Percentiles rank a stretch among this genome's conserved stretches.
These are phyloP conservation scores for Hypoxylon lienhwacheense DNA, from an alignment of 495 filamentous ascomycete genomes.

Conservation along the genomic window DNA sequence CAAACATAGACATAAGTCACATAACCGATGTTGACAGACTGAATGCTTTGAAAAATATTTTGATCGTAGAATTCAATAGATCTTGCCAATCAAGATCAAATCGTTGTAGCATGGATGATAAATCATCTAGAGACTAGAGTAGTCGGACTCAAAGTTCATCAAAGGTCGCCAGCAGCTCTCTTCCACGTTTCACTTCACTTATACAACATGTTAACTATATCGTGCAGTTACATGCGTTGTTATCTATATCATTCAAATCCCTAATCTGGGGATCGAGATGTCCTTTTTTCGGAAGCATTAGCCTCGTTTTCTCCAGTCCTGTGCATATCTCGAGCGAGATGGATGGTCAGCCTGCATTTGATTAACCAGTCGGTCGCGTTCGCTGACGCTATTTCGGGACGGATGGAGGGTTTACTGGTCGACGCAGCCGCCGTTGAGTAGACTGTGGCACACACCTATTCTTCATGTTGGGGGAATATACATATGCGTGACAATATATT, in stretches of 20 bases:
- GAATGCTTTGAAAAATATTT: background rate
- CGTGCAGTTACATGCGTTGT: too few species aligned
- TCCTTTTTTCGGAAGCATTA: slow-evolving; percentile 30
- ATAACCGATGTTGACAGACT: slow-evolving; percentile 5
- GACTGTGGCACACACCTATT: slow-evolving; percentile 15
- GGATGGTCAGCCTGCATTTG: slow-evolving; percentile 29
- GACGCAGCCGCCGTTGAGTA: slow-evolving; percentile 12
- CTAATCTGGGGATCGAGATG: slow-evolving; percentile 19
- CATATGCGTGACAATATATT: slow-evolving; percentile 15
- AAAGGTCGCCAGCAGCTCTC: slow-evolving; percentile 6
- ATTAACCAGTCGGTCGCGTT: slow-evolving; percentile 9
- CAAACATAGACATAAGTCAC: background rate
- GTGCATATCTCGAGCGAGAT: slow-evolving; percentile 34
- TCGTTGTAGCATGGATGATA: slow-evolving; percentile 3
- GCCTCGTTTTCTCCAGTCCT: slow-evolving; percentile 29
- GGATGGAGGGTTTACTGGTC: slow-evolving; percentile 7
- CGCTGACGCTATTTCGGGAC: slow-evolving; percentile 31
- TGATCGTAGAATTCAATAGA: slow-evolving; percentile 1
- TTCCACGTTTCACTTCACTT: slow-evolving; percentile 16
- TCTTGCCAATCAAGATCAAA: background rate
- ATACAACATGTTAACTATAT: slow-evolving; percentile 7
- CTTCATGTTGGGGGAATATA: slow-evolving; percentile 6
- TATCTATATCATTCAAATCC: slow-evolving; percentile 3
- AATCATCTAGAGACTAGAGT: background rate
- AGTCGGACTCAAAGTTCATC: background rate